Percentiles rank a stretch among this genome's conserved stretches.
phyloP scores from a whole-genome alignment of 331 rosid species.

The Malus hybrid region DNA sequence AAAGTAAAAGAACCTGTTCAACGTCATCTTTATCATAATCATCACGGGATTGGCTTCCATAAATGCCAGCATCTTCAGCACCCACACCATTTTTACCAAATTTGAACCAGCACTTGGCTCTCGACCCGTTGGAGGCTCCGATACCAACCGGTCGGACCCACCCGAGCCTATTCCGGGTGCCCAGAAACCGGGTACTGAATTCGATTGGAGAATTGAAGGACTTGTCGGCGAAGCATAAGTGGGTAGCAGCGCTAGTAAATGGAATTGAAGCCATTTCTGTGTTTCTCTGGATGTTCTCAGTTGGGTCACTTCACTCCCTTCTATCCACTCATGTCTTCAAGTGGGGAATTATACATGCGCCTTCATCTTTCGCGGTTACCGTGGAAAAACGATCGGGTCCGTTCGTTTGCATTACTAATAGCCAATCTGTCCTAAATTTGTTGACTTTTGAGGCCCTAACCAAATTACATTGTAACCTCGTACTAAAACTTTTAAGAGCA shows the following conservation, averaged over 20 bases:
- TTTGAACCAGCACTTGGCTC: conserved; percentile 73
- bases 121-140: conserved; percentile 86
- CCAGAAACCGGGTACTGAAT: conserved; percentile 43
- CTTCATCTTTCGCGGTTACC: too few species aligned
- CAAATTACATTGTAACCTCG: too few species aligned
- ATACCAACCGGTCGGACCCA: conserved; percentile 24
- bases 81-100: conserved; percentile 83
- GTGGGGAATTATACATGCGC: neutral
- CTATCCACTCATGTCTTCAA: conserved; percentile 35
- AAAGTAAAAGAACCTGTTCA: conserved; percentile 54
- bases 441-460: neutral
- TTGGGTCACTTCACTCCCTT: conserved; percentile 6
- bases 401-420: neutral
- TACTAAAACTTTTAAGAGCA: too few species aligned
- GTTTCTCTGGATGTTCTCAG: neutral
- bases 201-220: conserved; percentile 24
- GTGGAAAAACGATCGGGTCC: neutral
- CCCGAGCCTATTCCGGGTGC: conserved; percentile 30
- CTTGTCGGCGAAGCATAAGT: conserved; percentile 31
- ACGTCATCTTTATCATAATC: conserved; percentile 93
- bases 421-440: neutral
- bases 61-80: conserved; percentile 95
- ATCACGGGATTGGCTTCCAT: conserved; percentile 87
- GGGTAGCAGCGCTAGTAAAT: conserved; percentile 25
- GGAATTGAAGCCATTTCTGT: conserved; percentile 69